Conservation (phyloP, 371 early-diverging fungal genomes). For the Quaeritorhiza haematococci region DNA sequence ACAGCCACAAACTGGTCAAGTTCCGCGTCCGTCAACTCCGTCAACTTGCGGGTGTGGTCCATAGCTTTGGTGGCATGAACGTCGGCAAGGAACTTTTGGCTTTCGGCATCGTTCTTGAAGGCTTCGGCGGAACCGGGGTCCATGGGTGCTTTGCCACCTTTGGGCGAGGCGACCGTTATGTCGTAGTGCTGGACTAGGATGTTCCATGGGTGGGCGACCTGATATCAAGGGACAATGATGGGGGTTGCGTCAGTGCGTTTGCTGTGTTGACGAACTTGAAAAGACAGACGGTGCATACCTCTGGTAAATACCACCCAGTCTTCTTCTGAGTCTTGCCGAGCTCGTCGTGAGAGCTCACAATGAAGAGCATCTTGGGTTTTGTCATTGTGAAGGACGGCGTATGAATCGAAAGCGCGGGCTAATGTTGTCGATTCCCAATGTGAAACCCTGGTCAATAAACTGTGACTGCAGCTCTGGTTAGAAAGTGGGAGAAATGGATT, state of each 20-base stretch:
- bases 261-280: too few relatives aligned
- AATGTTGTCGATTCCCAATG: too few relatives aligned
- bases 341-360: constrained; percentile 23
- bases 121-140: constrained; percentile 36
- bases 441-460: too few relatives aligned
- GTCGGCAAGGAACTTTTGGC: constrained; percentile 29
- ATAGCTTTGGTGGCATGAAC: constrained; percentile 20
- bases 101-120: constrained; percentile 24
- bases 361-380: constrained; percentile 17
- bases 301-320: constrained; percentile 21
- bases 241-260: too few relatives aligned
- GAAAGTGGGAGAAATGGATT: too few relatives aligned
- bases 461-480: too few relatives aligned
- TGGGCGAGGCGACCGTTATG: constrained; percentile 40
- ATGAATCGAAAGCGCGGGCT: not conserved
- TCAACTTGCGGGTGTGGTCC: constrained; percentile 30
- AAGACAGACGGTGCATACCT: too few relatives aligned
- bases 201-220: constrained; percentile 39
- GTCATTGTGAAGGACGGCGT: not conserved
- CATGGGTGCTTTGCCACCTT: constrained; percentile 40
- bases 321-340: constrained; percentile 23
- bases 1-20: constrained; percentile 38
- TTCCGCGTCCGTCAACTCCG: constrained; percentile 23
- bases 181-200: constrained; percentile 30
- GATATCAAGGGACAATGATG: constrained; percentile 7